Base-by-base conservation (phyloP, 148 eudicot species). In the Cornus florida region DNA sequence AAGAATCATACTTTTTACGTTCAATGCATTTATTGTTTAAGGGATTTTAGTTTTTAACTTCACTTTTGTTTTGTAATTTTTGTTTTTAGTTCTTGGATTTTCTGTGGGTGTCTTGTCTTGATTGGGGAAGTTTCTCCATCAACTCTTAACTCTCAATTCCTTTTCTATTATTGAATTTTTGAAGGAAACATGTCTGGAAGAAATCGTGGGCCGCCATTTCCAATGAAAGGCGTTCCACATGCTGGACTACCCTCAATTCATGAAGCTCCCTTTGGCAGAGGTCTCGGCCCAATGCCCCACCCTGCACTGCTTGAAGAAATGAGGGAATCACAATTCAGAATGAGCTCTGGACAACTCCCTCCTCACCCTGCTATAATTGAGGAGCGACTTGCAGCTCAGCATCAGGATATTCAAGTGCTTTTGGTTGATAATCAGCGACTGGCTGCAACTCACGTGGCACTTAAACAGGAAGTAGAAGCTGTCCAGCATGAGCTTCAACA, bases 381-480 rank as follows among this genome's bases (percentile, higher is more conserved):
- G 91, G 97, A 95, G 70, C 93, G 83, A 57, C 89, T 95, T 59
- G 92, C 89, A 3, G 88, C 84, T 72, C 98, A 95, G 73, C 90
- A 89, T 79, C 92, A 91, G 71, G 98, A 95, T 69, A 90, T 93
- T 71, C 97, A 95, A 75, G 93, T 79, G 7, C 77, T 95, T 64
- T 81, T 95, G 62, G 86, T 82, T 66, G 98, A 93, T 82, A 95
- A 95, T 78, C 98, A 95, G 79, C 82, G 94, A 53, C 85, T 91
- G 70, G 96, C 98, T 43, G 96, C 94, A 0, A 93, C 97, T 24
- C 98, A 95, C 82, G 98, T 95, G 78, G 97, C 98, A 12, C 90
- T 95, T 76, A 95, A 86, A 84, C 97, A 93, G 85, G 98, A 95
- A 78, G 57, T 95, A 64, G 98, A 95, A 83, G 86, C 87, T 50